These are phyloP conservation scores for Periconia sp. DNA, from an alignment of 2,329 filamentous ascomycete species.

Conservation along the genomic window DNA sequence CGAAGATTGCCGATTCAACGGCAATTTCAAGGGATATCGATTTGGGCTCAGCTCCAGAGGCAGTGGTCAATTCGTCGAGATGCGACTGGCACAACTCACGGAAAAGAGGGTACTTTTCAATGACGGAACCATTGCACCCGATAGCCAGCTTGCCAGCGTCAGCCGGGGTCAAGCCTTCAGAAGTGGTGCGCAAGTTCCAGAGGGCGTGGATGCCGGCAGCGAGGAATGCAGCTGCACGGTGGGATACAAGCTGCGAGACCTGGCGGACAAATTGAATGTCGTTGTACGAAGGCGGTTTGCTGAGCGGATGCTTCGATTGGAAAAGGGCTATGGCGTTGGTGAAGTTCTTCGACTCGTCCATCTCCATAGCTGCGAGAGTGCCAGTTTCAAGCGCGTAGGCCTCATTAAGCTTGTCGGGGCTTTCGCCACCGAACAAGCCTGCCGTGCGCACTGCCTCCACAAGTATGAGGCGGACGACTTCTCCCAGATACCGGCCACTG, in stretches of 20 bases:
- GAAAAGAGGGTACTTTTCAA: slow-evolving; percentile 79
- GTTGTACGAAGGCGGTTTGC: slow-evolving; percentile 50
- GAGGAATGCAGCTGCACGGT: slow-evolving; percentile 66
- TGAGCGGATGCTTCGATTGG: slow-evolving; percentile 58
- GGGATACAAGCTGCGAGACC: slow-evolving; percentile 60
- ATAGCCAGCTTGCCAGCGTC: slow-evolving; percentile 54
- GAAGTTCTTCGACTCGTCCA: slow-evolving; percentile 49
- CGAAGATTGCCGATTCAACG: slow-evolving; percentile 75
- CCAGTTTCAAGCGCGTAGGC: slow-evolving; percentile 66
- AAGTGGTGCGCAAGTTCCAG: slow-evolving; percentile 61
- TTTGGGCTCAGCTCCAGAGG: slow-evolving; percentile 46
- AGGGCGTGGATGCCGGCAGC: slow-evolving; percentile 68
- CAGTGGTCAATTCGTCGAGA: slow-evolving; percentile 62
- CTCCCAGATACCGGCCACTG: slow-evolving; percentile 68
- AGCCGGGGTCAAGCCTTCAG: slow-evolving; percentile 51
- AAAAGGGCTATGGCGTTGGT: slow-evolving; percentile 53
- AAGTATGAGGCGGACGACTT: slow-evolving; percentile 66
- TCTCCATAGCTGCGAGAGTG: slow-evolving; percentile 64
- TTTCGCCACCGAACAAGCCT: slow-evolving; percentile 62
- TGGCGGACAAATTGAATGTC: slow-evolving; percentile 63
- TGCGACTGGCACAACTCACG: slow-evolving; percentile 66
- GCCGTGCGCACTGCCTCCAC: slow-evolving; percentile 64
- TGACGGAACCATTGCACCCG: slow-evolving; percentile 80
- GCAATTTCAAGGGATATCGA: slow-evolving; percentile 70
- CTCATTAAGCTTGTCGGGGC: slow-evolving; percentile 62